These are phyloP conservation scores for Beauveria sp. DNA, from an alignment of 2,329 filamentous ascomycete species.

Conservation along the genomic window DNA sequence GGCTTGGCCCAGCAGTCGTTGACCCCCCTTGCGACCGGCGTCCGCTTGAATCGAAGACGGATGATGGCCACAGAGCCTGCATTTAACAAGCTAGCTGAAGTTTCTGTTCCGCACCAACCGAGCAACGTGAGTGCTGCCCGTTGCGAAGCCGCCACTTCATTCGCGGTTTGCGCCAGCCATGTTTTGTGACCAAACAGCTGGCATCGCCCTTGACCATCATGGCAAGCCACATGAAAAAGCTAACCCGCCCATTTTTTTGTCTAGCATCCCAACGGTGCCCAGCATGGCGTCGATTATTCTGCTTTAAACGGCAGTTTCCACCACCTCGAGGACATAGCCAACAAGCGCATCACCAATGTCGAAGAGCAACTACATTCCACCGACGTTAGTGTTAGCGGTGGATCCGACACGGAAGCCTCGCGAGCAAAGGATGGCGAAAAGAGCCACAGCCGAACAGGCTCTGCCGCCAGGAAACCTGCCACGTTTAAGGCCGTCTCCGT, in stretches of 20 bases:
- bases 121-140: conserved; percentile 33
- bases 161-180: conserved; percentile 3
- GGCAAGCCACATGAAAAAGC: background rate
- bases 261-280: conserved; percentile 28
- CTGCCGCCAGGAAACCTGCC: conserved; percentile 63
- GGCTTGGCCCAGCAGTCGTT: conserved; percentile 21
- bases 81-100: conserved; percentile 46
- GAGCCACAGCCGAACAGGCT: conserved; percentile 49
- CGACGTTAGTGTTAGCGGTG: conserved; percentile 63
- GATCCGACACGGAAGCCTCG: conserved; percentile 69
- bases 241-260: background rate
- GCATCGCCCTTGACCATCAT: background rate
- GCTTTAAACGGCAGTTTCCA: conserved; percentile 42
- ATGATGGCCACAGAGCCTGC: conserved; percentile 59
- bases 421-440: conserved; percentile 51
- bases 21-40: conserved; percentile 22
- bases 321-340: conserved; percentile 43
- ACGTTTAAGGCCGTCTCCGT: conserved; percentile 82
- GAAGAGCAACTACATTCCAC: conserved; percentile 55
- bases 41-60: conserved; percentile 37
- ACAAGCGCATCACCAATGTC: conserved; percentile 49
- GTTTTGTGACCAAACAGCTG: conserved; percentile 6
- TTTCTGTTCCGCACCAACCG: conserved; percentile 39
- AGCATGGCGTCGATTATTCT: conserved; percentile 39
- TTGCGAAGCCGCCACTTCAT: background rate